These are phyloP conservation scores for Pyropia yezoensis DNA, from an alignment of 23 red algal species.

Conservation along the genomic window DNA sequence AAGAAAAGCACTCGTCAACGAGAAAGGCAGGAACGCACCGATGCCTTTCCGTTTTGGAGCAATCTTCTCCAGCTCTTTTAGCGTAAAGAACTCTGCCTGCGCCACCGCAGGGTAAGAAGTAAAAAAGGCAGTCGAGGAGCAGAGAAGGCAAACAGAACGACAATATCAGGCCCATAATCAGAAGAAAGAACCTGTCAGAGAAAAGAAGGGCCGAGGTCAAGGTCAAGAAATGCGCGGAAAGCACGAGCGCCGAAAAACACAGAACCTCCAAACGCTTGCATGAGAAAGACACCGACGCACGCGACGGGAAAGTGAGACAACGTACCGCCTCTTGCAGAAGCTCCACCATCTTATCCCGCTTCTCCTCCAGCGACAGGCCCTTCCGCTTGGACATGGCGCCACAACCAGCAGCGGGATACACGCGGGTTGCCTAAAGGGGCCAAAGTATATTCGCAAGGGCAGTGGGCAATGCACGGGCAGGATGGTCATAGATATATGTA, in stretches of 20 bases:
- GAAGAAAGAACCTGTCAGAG: background rate
- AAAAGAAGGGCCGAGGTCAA: background rate
- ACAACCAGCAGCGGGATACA: background rate
- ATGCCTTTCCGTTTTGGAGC: constrained; percentile 94
- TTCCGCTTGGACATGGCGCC: constrained; percentile 52
- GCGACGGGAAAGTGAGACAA: background rate
- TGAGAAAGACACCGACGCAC: background rate
- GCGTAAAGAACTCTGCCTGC: constrained; percentile 80
- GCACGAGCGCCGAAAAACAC: background rate
- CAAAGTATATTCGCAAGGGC: no score
- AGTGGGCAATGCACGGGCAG: no score
- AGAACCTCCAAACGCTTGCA: no score
- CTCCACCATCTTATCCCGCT: constrained; percentile 66
- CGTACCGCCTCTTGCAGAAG: constrained; percentile 66
- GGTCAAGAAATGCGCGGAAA: background rate
- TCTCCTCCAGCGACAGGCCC: constrained; percentile 89
- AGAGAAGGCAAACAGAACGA: background rate
- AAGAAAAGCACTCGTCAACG: no score
- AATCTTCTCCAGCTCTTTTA: constrained; percentile 97
- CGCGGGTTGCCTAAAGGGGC: no score
- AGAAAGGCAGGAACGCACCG: constrained; percentile 4
- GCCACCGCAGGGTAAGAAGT: background rate
- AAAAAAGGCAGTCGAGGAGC: background rate
- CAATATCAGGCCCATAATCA: no score
- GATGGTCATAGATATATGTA: no score